These are phyloP conservation scores for Rhodotorula sphaerocarpa DNA, from an alignment of 768 basidiomycete genomes.

Conservation along the genomic window DNA sequence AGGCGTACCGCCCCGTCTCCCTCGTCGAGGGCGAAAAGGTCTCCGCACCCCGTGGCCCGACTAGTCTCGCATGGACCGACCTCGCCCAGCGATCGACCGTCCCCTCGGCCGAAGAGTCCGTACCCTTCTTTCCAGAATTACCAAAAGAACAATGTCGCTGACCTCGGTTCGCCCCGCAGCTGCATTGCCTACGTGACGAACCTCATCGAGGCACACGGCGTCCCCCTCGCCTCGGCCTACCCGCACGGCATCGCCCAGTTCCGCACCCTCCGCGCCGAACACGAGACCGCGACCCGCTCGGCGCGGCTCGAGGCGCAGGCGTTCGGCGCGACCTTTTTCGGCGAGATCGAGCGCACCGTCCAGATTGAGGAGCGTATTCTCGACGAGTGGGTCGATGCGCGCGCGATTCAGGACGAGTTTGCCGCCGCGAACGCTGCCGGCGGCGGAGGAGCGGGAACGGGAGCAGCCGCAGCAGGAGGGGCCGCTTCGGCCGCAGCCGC, in stretches of 20 bases:
- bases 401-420: conserved; percentile 22
- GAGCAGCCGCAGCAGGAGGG: neutral
- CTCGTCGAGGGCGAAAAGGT: conserved; percentile 57
- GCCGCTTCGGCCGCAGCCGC: neutral
- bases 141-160: too few relatives aligned
- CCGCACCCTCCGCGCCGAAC: conserved; percentile 74
- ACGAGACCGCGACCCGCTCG: conserved; percentile 64
- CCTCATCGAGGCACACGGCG: conserved; percentile 57
- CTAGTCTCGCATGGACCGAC: conserved; percentile 63
- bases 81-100: conserved; percentile 71
- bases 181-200: conserved; percentile 70
- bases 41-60: conserved; percentile 51
- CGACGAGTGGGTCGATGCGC: conserved; percentile 50
- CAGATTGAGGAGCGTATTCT: conserved; percentile 55
- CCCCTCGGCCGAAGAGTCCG: conserved; percentile 85
- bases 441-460: neutral
- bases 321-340: conserved; percentile 61
- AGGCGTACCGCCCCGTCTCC: conserved; percentile 71
- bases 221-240: conserved; percentile 72
- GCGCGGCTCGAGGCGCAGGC: conserved; percentile 72
- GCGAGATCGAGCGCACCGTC: conserved; percentile 58
- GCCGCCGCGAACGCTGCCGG: neutral
- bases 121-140: too few relatives aligned
- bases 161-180: conserved; percentile 46
- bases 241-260: conserved; percentile 71